Evolutionary conservation across 345 rosid genomes (phyloP).

Genomic region (Gossypioides kirkii): DNA sequence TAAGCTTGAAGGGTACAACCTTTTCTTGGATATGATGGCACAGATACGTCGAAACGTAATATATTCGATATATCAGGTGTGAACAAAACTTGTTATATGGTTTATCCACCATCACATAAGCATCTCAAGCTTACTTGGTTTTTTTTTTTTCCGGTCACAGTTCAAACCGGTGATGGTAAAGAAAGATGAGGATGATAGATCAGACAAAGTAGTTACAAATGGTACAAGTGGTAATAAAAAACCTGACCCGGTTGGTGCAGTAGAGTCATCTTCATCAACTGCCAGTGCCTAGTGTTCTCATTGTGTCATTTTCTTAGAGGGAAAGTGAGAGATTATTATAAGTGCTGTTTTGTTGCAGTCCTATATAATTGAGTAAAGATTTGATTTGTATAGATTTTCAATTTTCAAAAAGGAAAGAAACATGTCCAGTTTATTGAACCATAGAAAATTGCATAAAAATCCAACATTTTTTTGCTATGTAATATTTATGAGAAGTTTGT

Average conservation of each 20-base stretch:
- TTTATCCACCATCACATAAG: background rate
- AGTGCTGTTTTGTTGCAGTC: background rate
- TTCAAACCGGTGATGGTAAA: constrained; percentile 84
- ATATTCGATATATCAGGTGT: constrained; percentile 93
- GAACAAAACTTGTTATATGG: background rate
- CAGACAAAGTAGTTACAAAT: constrained; percentile 41
- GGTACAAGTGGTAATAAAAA: constrained; percentile 35
- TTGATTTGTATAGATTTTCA: background rate
- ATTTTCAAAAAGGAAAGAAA: background rate
- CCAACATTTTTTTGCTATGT: constrained; percentile 2
- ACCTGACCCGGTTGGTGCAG: constrained; percentile 38
- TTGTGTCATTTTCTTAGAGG: background rate
- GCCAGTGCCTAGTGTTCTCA: constrained; percentile 6
- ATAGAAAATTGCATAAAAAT: background rate
- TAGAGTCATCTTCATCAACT: constrained; percentile 55
- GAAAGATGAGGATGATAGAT: constrained; percentile 56
- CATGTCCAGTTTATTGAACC: background rate
- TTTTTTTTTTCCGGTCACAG: constrained; percentile 29
- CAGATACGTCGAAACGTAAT: constrained; percentile 92
- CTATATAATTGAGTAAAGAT: background rate
- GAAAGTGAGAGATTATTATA: background rate
- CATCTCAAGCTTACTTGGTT: background rate
- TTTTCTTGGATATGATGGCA: constrained; percentile 97
- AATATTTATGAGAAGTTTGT: background rate
- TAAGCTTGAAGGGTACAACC: constrained; percentile 94